Evolutionary conservation across 176 grass and related monocot species (phyloP).

Genomic region (Cenchrus fungigraminus): DNA sequence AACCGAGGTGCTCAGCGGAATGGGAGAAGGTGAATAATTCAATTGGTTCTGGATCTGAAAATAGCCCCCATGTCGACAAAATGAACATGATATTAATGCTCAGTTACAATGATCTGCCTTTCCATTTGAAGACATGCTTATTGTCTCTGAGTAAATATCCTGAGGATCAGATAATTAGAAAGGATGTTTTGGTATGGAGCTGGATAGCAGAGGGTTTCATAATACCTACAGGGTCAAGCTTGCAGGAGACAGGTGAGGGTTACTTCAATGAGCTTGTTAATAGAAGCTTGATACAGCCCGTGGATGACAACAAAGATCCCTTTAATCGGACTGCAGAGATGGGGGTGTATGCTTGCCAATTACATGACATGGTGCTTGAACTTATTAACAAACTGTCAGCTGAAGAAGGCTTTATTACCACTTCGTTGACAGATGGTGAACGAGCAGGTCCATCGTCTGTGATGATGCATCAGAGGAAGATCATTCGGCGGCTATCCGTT

Average conservation of each 20-base stretch:
- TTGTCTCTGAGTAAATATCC: background rate
- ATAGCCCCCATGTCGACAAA: background rate
- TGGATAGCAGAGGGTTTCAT: conserved; percentile 23
- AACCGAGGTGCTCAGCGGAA: background rate
- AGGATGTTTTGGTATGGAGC: background rate
- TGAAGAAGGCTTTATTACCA: conserved; percentile 7
- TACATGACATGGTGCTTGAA: background rate
- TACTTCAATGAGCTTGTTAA: conserved; percentile 8
- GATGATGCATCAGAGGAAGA: background rate
- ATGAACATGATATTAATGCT: background rate
- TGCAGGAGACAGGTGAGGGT: background rate
- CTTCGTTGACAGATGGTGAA: background rate
- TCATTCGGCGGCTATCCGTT: background rate
- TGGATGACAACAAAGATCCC: background rate
- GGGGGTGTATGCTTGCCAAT: background rate
- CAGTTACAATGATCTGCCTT: background rate
- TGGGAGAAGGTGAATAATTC: conserved; percentile 22
- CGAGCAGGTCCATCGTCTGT: background rate
- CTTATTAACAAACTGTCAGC: background rate
- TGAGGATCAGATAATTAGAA: background rate
- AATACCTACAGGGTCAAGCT: background rate
- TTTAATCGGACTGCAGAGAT: background rate
- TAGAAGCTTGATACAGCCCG: background rate
- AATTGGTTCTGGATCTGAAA: background rate
- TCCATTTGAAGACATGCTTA: background rate